Conservation (phyloP, 805 yeast species). For the Lachancea sp. region DNA sequence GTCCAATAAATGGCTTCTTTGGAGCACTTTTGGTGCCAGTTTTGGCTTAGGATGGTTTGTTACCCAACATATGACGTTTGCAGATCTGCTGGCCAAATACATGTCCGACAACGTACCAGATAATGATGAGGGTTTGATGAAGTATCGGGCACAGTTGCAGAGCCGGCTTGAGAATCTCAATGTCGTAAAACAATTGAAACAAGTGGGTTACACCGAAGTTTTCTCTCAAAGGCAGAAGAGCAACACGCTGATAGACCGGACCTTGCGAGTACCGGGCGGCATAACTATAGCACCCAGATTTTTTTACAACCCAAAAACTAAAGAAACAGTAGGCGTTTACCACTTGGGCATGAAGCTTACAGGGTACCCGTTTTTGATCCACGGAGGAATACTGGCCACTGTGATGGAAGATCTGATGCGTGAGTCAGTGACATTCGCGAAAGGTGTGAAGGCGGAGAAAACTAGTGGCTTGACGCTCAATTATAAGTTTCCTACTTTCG, state of each 20-base stretch:
- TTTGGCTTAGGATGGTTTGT: conserved; percentile 29
- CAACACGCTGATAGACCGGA: conserved; percentile 40
- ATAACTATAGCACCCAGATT: conserved; percentile 67
- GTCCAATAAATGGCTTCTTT: conserved; percentile 22
- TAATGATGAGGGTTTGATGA: conserved; percentile 25
- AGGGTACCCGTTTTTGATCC: conserved; percentile 83
- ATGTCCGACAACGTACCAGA: conserved; percentile 29
- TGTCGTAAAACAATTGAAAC: conserved; percentile 42
- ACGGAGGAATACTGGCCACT: conserved; percentile 84
- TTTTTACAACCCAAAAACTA: conserved; percentile 49
- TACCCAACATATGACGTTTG: conserved; percentile 32
- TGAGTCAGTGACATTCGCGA: conserved; percentile 40
- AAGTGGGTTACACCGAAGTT: conserved; percentile 34
- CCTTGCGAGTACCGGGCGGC: conserved; percentile 70
- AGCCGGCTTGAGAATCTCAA: conserved; percentile 43
- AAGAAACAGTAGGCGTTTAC: conserved; percentile 58
- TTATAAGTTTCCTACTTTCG: conserved; percentile 69
- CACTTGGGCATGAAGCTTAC: conserved; percentile 74
- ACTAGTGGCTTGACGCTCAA: conserved; percentile 39
- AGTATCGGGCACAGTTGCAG: conserved; percentile 36
- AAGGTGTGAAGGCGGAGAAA: conserved; percentile 26
- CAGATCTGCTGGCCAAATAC: conserved; percentile 33
- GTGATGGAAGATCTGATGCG: conserved; percentile 71
- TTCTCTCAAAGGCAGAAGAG: conserved; percentile 38
- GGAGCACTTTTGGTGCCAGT: conserved; percentile 26